Percentiles rank a stretch among this genome's conserved stretches.
Conservation (phyloP, 768 basidiomycete genomes). For the Psilocybe sp. region DNA sequence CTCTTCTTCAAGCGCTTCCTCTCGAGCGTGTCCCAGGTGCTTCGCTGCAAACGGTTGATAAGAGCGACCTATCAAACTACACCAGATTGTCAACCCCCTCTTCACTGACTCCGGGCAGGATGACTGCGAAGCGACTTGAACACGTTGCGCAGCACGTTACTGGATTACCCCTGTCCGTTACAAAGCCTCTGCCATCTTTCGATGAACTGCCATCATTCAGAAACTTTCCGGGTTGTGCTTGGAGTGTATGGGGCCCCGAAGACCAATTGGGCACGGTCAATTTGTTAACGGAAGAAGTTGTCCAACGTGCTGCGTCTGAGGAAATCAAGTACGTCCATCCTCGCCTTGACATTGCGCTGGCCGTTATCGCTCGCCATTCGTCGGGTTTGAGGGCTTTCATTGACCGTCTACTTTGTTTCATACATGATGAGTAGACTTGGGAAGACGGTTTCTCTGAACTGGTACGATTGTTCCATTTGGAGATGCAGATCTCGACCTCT, state of each 20-base stretch:
- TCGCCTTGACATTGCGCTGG: neutral
- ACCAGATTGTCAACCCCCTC: too few relatives aligned
- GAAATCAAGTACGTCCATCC: slow-evolving; percentile 42
- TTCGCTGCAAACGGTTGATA: too few relatives aligned
- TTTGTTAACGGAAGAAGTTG: slow-evolving; percentile 59
- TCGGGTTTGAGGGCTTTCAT: neutral
- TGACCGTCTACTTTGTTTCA: neutral
- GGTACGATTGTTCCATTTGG: slow-evolving; percentile 35
- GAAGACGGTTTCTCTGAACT: slow-evolving; percentile 57
- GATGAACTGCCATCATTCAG: slow-evolving; percentile 45
- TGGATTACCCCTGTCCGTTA: neutral
- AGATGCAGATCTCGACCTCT: neutral
- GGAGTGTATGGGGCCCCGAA: slow-evolving; percentile 64
- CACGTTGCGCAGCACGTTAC: slow-evolving; percentile 24
- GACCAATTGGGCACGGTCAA: slow-evolving; percentile 71
- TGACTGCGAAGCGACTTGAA: slow-evolving; percentile 30
- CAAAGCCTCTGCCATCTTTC: slow-evolving; percentile 26
- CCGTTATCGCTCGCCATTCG: neutral
- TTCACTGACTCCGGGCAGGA: slow-evolving; percentile 2
- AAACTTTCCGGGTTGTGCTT: slow-evolving; percentile 61
- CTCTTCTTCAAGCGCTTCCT: too few relatives aligned
- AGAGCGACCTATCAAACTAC: too few relatives aligned
- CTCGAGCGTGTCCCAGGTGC: too few relatives aligned
- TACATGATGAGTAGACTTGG: slow-evolving; percentile 38
- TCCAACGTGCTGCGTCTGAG: slow-evolving; percentile 52